A percentile compares a stretch with the other conserved stretches of the same genome.
Evolutionary conservation across 2,329 filamentous ascomycete species (phyloP).

Genomic region (Fusarium foetens): DNA sequence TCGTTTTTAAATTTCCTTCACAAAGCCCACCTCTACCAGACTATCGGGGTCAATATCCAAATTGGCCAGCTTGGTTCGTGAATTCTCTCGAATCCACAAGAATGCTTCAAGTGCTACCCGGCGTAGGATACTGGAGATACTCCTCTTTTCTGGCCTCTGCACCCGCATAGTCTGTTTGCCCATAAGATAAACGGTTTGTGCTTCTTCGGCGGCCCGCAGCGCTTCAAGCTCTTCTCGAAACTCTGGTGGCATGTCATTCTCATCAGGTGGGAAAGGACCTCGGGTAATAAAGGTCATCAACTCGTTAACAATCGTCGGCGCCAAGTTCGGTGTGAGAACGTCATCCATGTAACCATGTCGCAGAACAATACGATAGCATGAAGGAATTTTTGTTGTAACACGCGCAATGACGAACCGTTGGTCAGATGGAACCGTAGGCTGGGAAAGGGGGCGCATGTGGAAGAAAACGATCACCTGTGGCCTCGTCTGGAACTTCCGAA

Average conservation of each 20-base stretch:
- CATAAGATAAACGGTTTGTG: slow-evolving; percentile 65
- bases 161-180: slow-evolving; percentile 69
- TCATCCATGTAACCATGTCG: slow-evolving; percentile 80
- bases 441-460: slow-evolving; percentile 72
- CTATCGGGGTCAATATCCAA: slow-evolving; percentile 62
- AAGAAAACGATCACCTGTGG: slow-evolving; percentile 80
- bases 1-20: slow-evolving; percentile 67
- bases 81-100: slow-evolving; percentile 73
- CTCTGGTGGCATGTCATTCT: slow-evolving; percentile 39
- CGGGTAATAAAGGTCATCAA: slow-evolving; percentile 65
- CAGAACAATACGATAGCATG: slow-evolving; percentile 75
- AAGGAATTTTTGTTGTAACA: slow-evolving; percentile 59
- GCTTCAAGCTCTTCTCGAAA: slow-evolving; percentile 54
- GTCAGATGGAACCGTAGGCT: slow-evolving; percentile 62
- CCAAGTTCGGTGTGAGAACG: slow-evolving; percentile 73
- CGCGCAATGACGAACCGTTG: slow-evolving; percentile 61
- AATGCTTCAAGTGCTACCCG: slow-evolving; percentile 63
- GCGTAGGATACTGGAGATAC: slow-evolving; percentile 51
- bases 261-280: slow-evolving; percentile 42
- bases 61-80: slow-evolving; percentile 72
- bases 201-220: slow-evolving; percentile 56
- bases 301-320: slow-evolving; percentile 64
- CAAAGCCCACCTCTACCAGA: slow-evolving; percentile 74
- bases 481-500: slow-evolving; percentile 74
- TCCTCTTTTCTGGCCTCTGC: slow-evolving; percentile 54